phyloP scores from a whole-genome alignment of 2,329 filamentous ascomycete genomes.

The Domatiomyces globalis region DNA sequence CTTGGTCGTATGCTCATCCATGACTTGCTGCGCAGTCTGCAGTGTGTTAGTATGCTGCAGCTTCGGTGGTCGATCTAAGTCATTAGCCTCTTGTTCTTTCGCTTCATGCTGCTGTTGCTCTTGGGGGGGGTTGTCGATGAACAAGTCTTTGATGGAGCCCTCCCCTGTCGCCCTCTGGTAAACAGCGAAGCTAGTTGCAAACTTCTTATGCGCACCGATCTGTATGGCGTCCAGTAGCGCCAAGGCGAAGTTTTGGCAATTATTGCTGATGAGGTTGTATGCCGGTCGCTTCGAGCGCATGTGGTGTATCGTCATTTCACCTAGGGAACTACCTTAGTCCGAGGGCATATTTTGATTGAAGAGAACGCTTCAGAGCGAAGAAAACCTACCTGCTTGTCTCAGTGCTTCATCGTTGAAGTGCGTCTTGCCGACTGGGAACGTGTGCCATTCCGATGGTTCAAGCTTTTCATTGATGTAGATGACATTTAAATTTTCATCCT shows the following conservation, averaged over 20 bases:
- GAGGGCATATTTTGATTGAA: not conserved
- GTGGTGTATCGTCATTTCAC: slow-evolving; percentile 6
- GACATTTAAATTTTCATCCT: slow-evolving; percentile 6
- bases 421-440: slow-evolving; percentile 5
- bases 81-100: not conserved
- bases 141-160: slow-evolving; percentile 4
- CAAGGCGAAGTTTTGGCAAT: slow-evolving; percentile 7
- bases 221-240: slow-evolving; percentile 5
- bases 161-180: slow-evolving; percentile 5
- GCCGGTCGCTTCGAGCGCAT: slow-evolving; percentile 4
- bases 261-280: slow-evolving; percentile 9
- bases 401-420: slow-evolving; percentile 6
- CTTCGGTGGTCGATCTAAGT: not conserved
- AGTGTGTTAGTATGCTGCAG: slow-evolving; percentile 3
- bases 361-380: not conserved
- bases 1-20: slow-evolving; percentile 7
- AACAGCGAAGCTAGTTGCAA: slow-evolving; percentile 5
- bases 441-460: slow-evolving; percentile 3
- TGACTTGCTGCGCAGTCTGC: slow-evolving; percentile 5
- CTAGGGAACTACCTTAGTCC: not conserved
- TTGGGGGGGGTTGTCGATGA: slow-evolving; percentile 3
- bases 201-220: slow-evolving; percentile 5
- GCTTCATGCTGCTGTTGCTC: slow-evolving; percentile 1
- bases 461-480: slow-evolving; percentile 7
- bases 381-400: slow-evolving; percentile 4